phyloP scores from a whole-genome alignment of 257 asterid species.

The Eustoma russellianum region DNA sequence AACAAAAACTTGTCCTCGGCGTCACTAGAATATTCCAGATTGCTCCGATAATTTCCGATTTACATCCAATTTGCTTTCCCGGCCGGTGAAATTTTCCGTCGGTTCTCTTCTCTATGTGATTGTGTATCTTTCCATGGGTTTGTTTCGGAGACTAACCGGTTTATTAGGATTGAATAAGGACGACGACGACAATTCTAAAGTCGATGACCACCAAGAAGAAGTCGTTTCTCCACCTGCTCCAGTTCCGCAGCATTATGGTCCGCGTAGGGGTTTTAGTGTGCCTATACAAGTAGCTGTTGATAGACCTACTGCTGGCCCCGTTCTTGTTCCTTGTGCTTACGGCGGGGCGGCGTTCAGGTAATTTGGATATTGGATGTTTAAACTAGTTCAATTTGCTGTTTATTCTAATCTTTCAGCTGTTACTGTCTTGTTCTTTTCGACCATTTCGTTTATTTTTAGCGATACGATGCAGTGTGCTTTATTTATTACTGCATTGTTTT shows the following conservation, averaged over 20 bases:
- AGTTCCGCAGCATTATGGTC: constrained; percentile 39
- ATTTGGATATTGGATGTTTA: too few relatives aligned
- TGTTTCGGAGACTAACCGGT: constrained; percentile 42
- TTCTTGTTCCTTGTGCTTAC: constrained; percentile 52
- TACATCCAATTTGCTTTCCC: neutral
- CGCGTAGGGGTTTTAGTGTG: constrained; percentile 70
- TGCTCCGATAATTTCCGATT: neutral
- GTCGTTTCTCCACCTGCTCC: constrained; percentile 7
- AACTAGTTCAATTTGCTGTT: too few relatives aligned
- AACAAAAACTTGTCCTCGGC: too few relatives aligned
- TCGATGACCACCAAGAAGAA: constrained; percentile 19
- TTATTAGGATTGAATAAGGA: constrained; percentile 55
- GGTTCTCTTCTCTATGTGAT: neutral
- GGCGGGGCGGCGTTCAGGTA: constrained; percentile 89
- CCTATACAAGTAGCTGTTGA: constrained; percentile 66
- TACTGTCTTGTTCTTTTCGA: neutral
- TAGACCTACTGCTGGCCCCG: constrained; percentile 25
- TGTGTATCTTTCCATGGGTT: constrained; percentile 33
- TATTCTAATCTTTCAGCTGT: too few relatives aligned
- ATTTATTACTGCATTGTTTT: neutral
- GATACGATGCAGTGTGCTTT: too few relatives aligned
- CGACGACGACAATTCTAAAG: constrained; percentile 22
- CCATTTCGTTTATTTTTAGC: neutral
- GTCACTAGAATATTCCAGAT: neutral
- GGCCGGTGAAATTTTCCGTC: neutral